A percentile compares a stretch with the other conserved stretches of the same genome.
Conservation (phyloP, 78 protist species). For the Paratrimastix pyriformis region DNA sequence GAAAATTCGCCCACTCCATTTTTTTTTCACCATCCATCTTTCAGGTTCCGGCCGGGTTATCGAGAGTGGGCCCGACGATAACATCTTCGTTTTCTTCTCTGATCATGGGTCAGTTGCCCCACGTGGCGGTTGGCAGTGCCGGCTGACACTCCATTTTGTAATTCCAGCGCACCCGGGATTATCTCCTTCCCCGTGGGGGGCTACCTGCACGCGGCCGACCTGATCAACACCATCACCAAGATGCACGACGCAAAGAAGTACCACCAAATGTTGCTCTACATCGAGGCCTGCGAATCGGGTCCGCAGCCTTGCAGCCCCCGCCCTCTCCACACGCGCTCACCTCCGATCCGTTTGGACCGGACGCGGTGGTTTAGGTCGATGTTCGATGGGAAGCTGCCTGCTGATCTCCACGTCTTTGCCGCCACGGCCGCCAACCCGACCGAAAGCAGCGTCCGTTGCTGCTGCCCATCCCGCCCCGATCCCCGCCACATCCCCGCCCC, state of each 20-base stretch:
- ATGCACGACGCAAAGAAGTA: constrained; percentile 6
- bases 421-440: constrained; percentile 6
- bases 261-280: constrained; percentile 9
- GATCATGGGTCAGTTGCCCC: constrained; percentile 14
- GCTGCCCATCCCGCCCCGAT: too few species aligned
- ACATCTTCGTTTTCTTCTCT: constrained; percentile 10
- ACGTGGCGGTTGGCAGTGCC: too few species aligned
- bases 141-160: too few species aligned
- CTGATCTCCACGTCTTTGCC: not conserved
- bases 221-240: not conserved
- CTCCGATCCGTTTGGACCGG: not conserved
- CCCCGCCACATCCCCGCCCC: too few species aligned
- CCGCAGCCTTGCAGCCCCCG: not conserved
- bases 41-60: not conserved
- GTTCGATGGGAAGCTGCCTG: constrained; percentile 21
- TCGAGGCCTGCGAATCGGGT: constrained; percentile 43
- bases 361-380: constrained; percentile 31
- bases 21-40: too few species aligned
- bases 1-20: too few species aligned
- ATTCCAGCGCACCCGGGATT: too few species aligned
- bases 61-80: not conserved
- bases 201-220: constrained; percentile 11
- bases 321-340: too few species aligned
- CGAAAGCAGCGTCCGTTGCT: too few species aligned
- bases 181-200: constrained; percentile 8